Evolutionary conservation across 23 red algal species (phyloP).

Genomic region (Chondrus crispus): DNA sequence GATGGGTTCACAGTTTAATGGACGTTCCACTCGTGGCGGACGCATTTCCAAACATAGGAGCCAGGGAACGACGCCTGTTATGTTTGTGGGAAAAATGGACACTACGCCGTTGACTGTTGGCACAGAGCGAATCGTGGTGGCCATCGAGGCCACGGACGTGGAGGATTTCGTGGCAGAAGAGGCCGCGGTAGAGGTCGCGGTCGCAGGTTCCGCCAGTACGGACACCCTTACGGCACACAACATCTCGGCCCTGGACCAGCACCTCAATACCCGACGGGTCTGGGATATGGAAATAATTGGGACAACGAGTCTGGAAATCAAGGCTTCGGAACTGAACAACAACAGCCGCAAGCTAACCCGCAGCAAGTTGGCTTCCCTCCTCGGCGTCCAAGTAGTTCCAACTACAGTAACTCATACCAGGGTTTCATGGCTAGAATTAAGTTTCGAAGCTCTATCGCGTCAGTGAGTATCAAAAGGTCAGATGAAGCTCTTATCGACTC

Average conservation of each 20-base stretch:
- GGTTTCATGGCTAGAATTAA: not conserved
- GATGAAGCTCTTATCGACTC: conserved; percentile 4
- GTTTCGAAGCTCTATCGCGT: not conserved
- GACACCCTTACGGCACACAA: not conserved
- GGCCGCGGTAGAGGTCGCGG: not conserved
- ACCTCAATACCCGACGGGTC: not conserved
- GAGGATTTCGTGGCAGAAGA: too few species aligned
- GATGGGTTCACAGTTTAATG: not conserved
- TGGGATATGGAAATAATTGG: too few species aligned
- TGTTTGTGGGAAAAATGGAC: not conserved
- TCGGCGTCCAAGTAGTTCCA: not conserved
- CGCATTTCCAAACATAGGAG: not conserved
- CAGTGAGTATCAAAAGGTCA: not conserved
- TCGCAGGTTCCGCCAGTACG: not conserved
- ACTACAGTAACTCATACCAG: not conserved
- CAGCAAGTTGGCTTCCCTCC: not conserved
- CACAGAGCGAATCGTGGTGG: not conserved
- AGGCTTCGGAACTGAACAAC: not conserved
- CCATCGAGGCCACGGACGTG: not conserved
- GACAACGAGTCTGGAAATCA: not conserved
- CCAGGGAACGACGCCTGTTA: not conserved
- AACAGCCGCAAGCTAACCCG: not conserved
- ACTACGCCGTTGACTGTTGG: not conserved
- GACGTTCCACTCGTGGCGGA: not conserved
- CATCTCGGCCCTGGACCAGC: not conserved